Evolutionary conservation across 1,139 yeast genomes (phyloP).

Genomic region (Blastobotrys proliferans): DNA sequence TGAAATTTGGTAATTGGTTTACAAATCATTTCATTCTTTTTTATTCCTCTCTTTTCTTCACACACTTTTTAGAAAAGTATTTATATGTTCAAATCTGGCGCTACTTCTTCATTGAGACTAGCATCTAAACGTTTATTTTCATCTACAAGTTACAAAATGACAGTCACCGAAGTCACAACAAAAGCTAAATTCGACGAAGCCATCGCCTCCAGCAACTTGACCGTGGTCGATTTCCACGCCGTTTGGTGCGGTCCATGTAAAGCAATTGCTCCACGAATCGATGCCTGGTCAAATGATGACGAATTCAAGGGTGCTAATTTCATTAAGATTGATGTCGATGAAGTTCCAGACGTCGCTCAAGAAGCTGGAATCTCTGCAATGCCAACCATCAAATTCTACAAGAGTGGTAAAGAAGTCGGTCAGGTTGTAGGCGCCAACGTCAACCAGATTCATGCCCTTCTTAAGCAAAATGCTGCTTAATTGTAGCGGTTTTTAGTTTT

Average conservation of each 20-base stretch:
- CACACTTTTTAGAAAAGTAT: no score
- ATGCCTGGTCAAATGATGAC: constrained; percentile 63
- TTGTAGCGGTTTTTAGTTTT: background rate
- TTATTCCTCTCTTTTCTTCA: background rate
- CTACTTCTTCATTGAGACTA: background rate
- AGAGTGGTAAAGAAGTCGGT: constrained; percentile 65
- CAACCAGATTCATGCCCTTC: constrained; percentile 46
- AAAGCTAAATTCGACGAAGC: constrained; percentile 23
- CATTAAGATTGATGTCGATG: constrained; percentile 83
- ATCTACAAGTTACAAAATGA: constrained; percentile 18
- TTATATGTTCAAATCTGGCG: background rate
- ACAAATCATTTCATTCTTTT: background rate
- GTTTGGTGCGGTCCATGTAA: constrained; percentile 98
- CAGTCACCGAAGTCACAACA: constrained; percentile 20
- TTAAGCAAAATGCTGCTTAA: constrained; percentile 6
- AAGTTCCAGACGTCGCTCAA: constrained; percentile 67
- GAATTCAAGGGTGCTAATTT: constrained; percentile 53
- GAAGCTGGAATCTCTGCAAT: constrained; percentile 73
- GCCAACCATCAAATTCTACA: constrained; percentile 85
- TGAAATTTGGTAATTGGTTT: no score
- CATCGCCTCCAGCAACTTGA: constrained; percentile 21
- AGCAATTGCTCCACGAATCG: constrained; percentile 88
- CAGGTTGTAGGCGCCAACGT: constrained; percentile 88
- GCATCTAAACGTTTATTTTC: background rate
- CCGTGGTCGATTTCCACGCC: constrained; percentile 72